Evolutionary conservation across 768 basidiomycete species (phyloP), one percentile per base, ranked within the genome.

Genomic region (Pisolithus marmoratus): DNA sequence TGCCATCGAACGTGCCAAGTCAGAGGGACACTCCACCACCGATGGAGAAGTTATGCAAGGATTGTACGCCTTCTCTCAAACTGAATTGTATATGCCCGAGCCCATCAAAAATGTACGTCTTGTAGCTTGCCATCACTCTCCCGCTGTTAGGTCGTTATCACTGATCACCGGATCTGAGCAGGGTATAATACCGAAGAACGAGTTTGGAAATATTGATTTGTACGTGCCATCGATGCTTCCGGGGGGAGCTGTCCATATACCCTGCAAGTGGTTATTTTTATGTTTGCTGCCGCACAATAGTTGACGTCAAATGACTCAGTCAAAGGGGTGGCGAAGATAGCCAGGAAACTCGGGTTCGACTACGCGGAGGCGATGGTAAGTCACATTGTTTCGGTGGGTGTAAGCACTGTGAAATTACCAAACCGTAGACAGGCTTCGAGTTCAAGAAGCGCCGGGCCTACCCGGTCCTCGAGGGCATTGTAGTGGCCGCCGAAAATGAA

Each of bases 211-310:
- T 66, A 89, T 99, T 57, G 95, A 99, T 70, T 71, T 99, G 23
- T 99, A 95, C 66, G 90, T 90, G 23, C 86, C 90, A 26, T 85
- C 90, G 4, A 99, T 99, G 96, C 76, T 98, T 27, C 96, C 96
- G 2, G 70, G 66, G 48, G 96, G 96, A 19, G 90, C 82, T 5
- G 85, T 75, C 2, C 92, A 97, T 70, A 72, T 99, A 19, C 90
- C 94, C n/a, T 90, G 94, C 94, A 63, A 71, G 91, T 78, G 23
- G 49, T 23, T 19, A 27, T 4, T 15, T 61, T 62, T 49, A 41
- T 54, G 29, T 29, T 29, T 29, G 38, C 50, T 43, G 12, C 49
- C 54, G n/a, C 11, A 34, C 55, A 48, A 63, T 53, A 58, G 17
- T 1, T 34, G 12, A 34, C 5, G 34, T 48, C 54, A 42, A 29